Conservation (phyloP, 2,329 filamentous ascomycete genomes). For the Penicillium sp. region DNA sequence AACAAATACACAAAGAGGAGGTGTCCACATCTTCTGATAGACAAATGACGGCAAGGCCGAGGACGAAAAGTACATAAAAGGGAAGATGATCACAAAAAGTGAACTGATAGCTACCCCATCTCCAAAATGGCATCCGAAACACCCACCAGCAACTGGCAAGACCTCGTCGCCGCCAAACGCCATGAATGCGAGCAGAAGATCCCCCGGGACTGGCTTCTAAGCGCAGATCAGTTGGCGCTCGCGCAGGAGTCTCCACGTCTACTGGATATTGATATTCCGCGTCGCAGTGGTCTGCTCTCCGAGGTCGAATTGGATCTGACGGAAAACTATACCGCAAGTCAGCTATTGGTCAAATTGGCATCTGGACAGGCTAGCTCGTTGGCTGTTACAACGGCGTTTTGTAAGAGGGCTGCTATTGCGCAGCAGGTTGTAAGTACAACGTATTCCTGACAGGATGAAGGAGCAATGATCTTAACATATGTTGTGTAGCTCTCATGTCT, state of each 20-base stretch:
- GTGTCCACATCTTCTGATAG: not conserved
- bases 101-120: not conserved
- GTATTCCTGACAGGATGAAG: not conserved
- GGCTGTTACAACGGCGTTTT: slow-evolving; percentile 36
- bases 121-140: slow-evolving; percentile 6
- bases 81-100: not conserved
- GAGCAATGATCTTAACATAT: not conserved
- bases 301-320: slow-evolving; percentile 51
- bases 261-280: slow-evolving; percentile 21
- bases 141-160: slow-evolving; percentile 17
- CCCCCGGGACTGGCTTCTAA: slow-evolving; percentile 35
- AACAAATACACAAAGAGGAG: not conserved
- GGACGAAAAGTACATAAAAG: not conserved
- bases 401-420: slow-evolving; percentile 40
- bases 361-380: slow-evolving; percentile 20
- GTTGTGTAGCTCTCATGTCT: slow-evolving; percentile 31
- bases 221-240: slow-evolving; percentile 5
- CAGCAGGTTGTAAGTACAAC: slow-evolving; percentile 31
- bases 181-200: slow-evolving; percentile 31
- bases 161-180: slow-evolving; percentile 27
- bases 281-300: slow-evolving; percentile 45
- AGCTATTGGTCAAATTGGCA: slow-evolving; percentile 21
- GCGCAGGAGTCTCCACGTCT: slow-evolving; percentile 6
- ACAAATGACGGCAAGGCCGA: not conserved
- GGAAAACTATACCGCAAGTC: slow-evolving; percentile 21